A percentile compares a stretch with the other conserved stretches of the same genome.
phyloP scores from a whole-genome alignment of 768 basidiomycete genomes.

The Termitomyces sp. region DNA sequence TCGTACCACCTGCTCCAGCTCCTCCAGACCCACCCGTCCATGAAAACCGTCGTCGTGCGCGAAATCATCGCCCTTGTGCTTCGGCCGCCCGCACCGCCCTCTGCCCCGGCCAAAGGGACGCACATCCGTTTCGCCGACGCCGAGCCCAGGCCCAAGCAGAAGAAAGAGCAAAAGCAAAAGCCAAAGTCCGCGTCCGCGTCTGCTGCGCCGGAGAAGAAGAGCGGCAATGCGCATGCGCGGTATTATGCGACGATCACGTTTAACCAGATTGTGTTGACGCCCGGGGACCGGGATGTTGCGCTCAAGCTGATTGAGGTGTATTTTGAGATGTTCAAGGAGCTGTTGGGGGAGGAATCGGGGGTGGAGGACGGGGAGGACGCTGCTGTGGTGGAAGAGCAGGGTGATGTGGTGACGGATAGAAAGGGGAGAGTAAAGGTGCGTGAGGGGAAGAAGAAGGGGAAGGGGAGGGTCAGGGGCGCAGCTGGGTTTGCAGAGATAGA shows the following conservation, averaged over 20 bases:
- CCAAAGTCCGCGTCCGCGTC: slow-evolving; percentile 17
- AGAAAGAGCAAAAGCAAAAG: slow-evolving; percentile 21
- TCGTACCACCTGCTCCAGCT: slow-evolving; percentile 88
- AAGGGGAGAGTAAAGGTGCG: slow-evolving; percentile 18
- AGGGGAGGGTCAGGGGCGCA: slow-evolving; percentile 41
- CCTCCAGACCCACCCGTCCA: slow-evolving; percentile 85
- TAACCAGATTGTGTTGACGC: slow-evolving; percentile 82
- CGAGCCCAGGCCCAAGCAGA: no score
- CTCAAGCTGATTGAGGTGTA: slow-evolving; percentile 81
- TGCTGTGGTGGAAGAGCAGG: slow-evolving; percentile 24
- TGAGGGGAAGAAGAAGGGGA: slow-evolving; percentile 31
- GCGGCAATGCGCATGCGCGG: slow-evolving; percentile 64
- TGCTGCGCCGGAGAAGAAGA: slow-evolving; percentile 29
- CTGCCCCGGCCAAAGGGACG: slow-evolving; percentile 31
- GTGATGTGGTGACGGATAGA: slow-evolving; percentile 24
- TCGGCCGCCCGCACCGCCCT: slow-evolving; percentile 41
- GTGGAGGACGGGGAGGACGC: slow-evolving; percentile 24
- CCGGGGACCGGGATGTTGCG: slow-evolving; percentile 69
- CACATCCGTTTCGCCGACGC: slow-evolving; percentile 51
- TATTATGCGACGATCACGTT: slow-evolving; percentile 95
- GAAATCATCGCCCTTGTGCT: slow-evolving; percentile 82
- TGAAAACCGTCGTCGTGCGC: slow-evolving; percentile 87
- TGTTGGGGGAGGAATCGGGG: slow-evolving; percentile 57
- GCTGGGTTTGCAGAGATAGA: slow-evolving; percentile 73
- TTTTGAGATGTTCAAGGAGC: slow-evolving; percentile 89